Conservation (phyloP, 768 basidiomycete genomes). For the Hygrocybe punicea region DNA sequence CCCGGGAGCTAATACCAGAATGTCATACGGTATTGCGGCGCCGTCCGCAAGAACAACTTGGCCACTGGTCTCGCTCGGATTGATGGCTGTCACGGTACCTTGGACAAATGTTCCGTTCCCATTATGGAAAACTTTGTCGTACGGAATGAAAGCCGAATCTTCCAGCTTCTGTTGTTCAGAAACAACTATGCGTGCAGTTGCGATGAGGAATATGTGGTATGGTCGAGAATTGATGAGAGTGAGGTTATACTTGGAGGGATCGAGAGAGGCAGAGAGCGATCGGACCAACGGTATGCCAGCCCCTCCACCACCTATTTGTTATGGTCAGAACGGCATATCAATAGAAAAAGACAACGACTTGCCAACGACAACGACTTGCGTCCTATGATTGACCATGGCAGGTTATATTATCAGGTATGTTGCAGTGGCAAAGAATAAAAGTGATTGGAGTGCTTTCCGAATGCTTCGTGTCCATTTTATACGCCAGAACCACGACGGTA, state of each 20-base stretch:
- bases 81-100: conserved; percentile 34
- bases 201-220: conserved; percentile 49
- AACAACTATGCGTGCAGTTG: conserved; percentile 52
- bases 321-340: not conserved
- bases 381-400: not conserved
- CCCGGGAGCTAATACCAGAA: conserved; percentile 61
- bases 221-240: conserved; percentile 53
- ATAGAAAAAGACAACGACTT: not conserved
- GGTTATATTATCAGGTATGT: too few species aligned
- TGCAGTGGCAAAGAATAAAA: too few species aligned
- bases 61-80: conserved; percentile 33
- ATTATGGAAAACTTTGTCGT: conserved; percentile 46
- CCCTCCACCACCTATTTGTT: conserved; percentile 51
- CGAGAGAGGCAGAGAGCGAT: conserved; percentile 46
- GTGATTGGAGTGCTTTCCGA: too few species aligned
- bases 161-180: conserved; percentile 43
- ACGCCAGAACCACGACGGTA: too few species aligned
- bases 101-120: conserved; percentile 48
- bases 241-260: conserved; percentile 46
- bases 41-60: conserved; percentile 49
- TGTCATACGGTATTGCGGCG: conserved; percentile 47
- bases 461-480: too few species aligned
- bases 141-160: conserved; percentile 47
- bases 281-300: conserved; percentile 47
- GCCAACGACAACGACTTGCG: not conserved